Evolutionary conservation across 1,139 yeast genomes (phyloP).

Genomic region (Blastobotrys malaysiensis): DNA sequence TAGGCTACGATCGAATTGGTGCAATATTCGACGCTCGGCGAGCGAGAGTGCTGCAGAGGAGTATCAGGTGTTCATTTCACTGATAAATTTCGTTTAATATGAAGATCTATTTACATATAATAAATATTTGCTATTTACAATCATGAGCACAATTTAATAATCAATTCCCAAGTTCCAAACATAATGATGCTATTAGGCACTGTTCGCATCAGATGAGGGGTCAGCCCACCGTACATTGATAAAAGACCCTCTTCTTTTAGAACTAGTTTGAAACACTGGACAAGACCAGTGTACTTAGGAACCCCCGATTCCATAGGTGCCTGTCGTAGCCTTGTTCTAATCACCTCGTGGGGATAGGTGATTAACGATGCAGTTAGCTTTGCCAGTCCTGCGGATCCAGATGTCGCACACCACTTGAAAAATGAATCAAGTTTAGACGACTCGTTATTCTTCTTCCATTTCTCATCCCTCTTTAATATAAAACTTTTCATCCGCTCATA

Average conservation of each 20-base stretch:
- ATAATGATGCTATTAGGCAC: constrained; percentile 97
- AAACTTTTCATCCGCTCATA: constrained; percentile 89
- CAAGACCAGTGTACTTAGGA: constrained; percentile 81
- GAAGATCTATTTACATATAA: background rate
- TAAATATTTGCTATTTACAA: constrained; percentile 1
- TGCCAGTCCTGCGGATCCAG: constrained; percentile 98
- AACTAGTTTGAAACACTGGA: constrained; percentile 79
- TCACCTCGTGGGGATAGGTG: constrained; percentile 97
- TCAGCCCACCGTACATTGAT: constrained; percentile 95
- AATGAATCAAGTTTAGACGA: constrained; percentile 57
- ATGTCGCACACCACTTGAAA: constrained; percentile 89
- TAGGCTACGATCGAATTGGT: background rate
- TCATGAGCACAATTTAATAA: constrained; percentile 45
- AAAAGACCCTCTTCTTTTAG: constrained; percentile 86
- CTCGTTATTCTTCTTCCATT: constrained; percentile 37
- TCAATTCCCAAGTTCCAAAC: constrained; percentile 99
- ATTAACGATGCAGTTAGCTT: constrained; percentile 86
- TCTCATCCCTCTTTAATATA: constrained; percentile 52
- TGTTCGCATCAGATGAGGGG: constrained; percentile 93
- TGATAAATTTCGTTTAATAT: background rate
- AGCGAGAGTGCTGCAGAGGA: background rate
- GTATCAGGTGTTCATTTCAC: background rate
- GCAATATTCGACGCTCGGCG: background rate
- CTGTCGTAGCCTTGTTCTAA: constrained; percentile 91
- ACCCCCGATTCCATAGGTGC: constrained; percentile 79